Conservation (phyloP, 2,329 filamentous ascomycete species). For the Cryphonectria radicalis region DNA sequence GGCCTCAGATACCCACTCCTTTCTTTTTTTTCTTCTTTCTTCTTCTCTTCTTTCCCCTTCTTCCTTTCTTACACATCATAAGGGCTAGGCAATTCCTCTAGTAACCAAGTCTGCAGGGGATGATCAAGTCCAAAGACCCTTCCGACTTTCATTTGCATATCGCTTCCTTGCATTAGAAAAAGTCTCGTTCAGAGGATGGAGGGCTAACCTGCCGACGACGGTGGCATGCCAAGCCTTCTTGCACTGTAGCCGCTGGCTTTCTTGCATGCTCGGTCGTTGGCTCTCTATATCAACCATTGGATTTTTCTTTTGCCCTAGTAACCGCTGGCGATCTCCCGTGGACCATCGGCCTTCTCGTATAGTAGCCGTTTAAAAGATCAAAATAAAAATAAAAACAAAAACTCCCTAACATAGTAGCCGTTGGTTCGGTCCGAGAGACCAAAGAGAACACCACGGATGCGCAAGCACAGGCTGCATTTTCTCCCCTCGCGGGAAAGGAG, state of each 20-base stretch:
- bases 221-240: background rate
- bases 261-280: background rate
- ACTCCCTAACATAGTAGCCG: background rate
- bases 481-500: no score
- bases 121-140: background rate
- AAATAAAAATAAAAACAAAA: background rate
- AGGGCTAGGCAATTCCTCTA: background rate
- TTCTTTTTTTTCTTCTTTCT: background rate
- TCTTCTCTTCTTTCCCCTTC: no score
- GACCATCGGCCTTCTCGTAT: background rate
- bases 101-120: background rate
- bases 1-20: background rate
- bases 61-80: background rate
- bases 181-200: background rate
- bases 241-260: background rate
- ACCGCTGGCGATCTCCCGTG: background rate
- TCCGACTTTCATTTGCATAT: background rate
- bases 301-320: background rate
- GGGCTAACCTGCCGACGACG: background rate
- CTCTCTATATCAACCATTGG: background rate
- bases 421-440: background rate
- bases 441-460: background rate
- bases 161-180: background rate
- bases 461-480: background rate
- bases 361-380: background rate